phyloP scores from a whole-genome alignment of 2,329 filamentous ascomycete genomes.

The Neocucurbitaria cava region DNA sequence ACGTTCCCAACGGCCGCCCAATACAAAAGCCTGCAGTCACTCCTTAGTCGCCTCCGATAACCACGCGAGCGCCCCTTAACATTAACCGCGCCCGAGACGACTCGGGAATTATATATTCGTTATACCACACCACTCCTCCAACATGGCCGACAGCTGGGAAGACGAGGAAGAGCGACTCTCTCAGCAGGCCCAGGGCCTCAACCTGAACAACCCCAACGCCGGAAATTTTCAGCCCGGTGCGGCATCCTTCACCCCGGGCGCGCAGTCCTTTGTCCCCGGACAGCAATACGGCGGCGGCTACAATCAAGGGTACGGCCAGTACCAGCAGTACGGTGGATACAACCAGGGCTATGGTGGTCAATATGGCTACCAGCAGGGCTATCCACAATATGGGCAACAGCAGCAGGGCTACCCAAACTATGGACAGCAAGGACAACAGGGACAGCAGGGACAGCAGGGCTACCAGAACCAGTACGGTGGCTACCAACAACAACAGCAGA shows the following conservation, averaged over 20 bases:
- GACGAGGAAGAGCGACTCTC: conserved; percentile 85
- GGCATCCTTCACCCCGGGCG: conserved; percentile 75
- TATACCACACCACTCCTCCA: conserved; percentile 23
- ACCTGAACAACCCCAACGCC: conserved; percentile 38
- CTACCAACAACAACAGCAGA: conserved; percentile 56
- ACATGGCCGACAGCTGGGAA: conserved; percentile 92
- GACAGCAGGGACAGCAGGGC: conserved; percentile 31
- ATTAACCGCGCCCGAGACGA: background rate
- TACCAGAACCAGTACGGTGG: conserved; percentile 42
- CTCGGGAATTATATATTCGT: background rate
- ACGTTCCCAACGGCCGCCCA: conserved; percentile 9
- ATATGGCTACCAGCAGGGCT: conserved; percentile 39
- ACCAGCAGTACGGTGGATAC: conserved; percentile 50
- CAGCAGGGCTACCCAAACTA: conserved; percentile 26
- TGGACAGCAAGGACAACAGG: conserved; percentile 27
- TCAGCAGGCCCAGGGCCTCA: conserved; percentile 62
- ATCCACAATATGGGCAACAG: conserved; percentile 56
- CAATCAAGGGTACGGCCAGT: conserved; percentile 41
- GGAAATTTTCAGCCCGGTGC: conserved; percentile 68
- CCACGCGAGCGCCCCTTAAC: background rate
- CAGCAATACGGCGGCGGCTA: conserved; percentile 64
- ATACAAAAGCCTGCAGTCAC: conserved; percentile 10
- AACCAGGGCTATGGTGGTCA: conserved; percentile 63
- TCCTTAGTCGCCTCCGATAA: conserved; percentile 6
- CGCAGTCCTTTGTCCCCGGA: conserved; percentile 74